A percentile compares a stretch with the other conserved stretches of the same genome.
Conservation (phyloP, 768 basidiomycete species). For the Tricholoma furcatifolium region DNA sequence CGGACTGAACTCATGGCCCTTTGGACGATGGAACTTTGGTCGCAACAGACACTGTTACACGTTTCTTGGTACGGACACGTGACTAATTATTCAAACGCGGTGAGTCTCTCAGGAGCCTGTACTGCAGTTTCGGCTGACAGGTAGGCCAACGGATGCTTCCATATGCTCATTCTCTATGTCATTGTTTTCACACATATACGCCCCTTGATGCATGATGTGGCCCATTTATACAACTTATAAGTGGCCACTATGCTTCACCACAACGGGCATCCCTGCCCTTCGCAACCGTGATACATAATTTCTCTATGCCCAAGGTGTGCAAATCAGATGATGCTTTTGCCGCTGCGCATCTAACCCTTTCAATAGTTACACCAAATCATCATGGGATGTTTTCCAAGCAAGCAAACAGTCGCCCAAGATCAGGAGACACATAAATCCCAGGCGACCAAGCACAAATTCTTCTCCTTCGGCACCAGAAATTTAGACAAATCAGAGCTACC, state of each 20-base stretch:
- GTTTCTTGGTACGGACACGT: constrained; percentile 13
- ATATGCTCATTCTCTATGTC: no score
- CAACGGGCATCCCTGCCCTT: no score
- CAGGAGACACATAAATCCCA: not conserved
- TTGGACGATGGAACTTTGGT: not conserved
- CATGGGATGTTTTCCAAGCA: constrained; percentile 47
- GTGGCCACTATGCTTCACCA: no score
- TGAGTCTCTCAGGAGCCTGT: not conserved
- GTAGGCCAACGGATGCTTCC: no score
- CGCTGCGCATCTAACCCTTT: no score
- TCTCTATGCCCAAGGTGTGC: no score
- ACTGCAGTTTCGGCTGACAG: no score
- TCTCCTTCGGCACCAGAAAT: constrained; percentile 9
- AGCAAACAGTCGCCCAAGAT: constrained; percentile 20
- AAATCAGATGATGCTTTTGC: no score
- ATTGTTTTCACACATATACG: no score
- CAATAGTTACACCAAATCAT: not conserved
- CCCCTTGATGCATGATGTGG: no score
- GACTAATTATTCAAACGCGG: constrained; percentile 2
- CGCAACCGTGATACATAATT: no score
- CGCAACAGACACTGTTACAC: constrained; percentile 1
- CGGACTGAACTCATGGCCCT: constrained; percentile 32
- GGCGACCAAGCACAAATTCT: constrained; percentile 5
- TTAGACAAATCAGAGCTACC: constrained; percentile 5
- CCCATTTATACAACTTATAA: no score